Percentiles rank a stretch among this genome's conserved stretches.
Conservation (phyloP, 179 eudicot genomes). For the Sideroxylon spinosum region DNA sequence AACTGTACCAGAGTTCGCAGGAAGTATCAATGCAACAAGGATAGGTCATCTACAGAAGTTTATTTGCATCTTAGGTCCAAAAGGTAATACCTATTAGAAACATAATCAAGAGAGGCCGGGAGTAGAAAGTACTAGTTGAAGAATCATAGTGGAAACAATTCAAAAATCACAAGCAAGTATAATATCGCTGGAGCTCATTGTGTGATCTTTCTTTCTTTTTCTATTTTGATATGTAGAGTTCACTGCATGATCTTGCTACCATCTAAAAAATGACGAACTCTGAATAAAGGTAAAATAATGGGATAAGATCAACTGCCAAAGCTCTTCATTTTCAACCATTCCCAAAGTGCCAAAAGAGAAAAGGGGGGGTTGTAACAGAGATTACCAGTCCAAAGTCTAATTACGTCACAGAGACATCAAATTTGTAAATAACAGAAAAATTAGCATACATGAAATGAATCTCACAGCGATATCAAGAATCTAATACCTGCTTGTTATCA, state of each 20-base stretch:
- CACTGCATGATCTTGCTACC: not conserved
- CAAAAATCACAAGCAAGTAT: not conserved
- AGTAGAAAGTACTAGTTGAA: not conserved
- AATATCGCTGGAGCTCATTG: not conserved
- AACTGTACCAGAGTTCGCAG: not conserved
- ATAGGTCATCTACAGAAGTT: not conserved
- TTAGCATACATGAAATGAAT: not conserved
- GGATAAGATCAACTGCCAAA: not conserved
- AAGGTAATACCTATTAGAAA: not conserved
- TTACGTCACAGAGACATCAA: not conserved
- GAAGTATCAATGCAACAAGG: not conserved
- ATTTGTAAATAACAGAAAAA: not conserved
- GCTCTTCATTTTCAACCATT: not conserved
- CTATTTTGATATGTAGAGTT: not conserved
- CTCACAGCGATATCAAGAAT: slow-evolving; percentile 3
- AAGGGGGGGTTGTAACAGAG: not conserved
- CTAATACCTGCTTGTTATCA: slow-evolving; percentile 59
- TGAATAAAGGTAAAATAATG: not conserved
- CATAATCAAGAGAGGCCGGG: not conserved
- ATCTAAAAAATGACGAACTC: no score
- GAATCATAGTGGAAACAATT: not conserved
- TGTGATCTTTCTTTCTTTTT: not conserved
- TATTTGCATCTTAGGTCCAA: not conserved
- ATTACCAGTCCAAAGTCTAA: not conserved
- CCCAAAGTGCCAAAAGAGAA: not conserved